A percentile compares a stretch with the other conserved stretches of the same genome.
Conservation (phyloP, 2,329 filamentous ascomycete species). For the Colletotrichum sp. region DNA sequence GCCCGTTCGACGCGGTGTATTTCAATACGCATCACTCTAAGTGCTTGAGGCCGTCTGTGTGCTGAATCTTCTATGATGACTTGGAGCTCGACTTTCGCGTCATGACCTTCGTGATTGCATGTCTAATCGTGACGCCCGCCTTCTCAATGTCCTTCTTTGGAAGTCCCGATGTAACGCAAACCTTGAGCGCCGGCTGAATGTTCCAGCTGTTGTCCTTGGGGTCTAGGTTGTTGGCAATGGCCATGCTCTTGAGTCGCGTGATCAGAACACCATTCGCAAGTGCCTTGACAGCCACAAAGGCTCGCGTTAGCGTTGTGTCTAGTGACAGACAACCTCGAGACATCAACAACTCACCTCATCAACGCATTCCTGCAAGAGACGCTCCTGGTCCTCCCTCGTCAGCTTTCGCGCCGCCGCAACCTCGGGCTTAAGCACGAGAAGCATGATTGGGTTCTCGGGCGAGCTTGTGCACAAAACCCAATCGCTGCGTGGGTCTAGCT, state of each 20-base stretch:
- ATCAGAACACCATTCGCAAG: constrained; percentile 90
- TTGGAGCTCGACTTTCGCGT: constrained; percentile 60
- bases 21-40: not conserved
- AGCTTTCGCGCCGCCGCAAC: constrained; percentile 75
- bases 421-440: constrained; percentile 84
- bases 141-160: constrained; percentile 97
- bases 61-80: not conserved
- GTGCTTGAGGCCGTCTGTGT: constrained; percentile 20
- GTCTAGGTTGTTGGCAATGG: constrained; percentile 66
- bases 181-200: constrained; percentile 83
- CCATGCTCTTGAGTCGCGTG: constrained; percentile 82
- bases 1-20: not conserved
- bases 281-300: constrained; percentile 54
- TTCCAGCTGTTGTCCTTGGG: constrained; percentile 74
- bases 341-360: constrained; percentile 75
- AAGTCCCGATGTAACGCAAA: constrained; percentile 87
- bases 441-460: constrained; percentile 84
- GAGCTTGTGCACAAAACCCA: constrained; percentile 87
- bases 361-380: constrained; percentile 86
- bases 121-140: constrained; percentile 84
- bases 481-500: constrained; percentile 91
- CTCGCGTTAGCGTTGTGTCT: not conserved
- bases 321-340: not conserved
- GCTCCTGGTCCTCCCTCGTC: constrained; percentile 78
- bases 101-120: constrained; percentile 94